A percentile compares a stretch with the other conserved stretches of the same genome.
These are phyloP conservation scores for Madurella fahalii DNA, from an alignment of 2,329 filamentous ascomycete genomes.

Conservation along the genomic window DNA sequence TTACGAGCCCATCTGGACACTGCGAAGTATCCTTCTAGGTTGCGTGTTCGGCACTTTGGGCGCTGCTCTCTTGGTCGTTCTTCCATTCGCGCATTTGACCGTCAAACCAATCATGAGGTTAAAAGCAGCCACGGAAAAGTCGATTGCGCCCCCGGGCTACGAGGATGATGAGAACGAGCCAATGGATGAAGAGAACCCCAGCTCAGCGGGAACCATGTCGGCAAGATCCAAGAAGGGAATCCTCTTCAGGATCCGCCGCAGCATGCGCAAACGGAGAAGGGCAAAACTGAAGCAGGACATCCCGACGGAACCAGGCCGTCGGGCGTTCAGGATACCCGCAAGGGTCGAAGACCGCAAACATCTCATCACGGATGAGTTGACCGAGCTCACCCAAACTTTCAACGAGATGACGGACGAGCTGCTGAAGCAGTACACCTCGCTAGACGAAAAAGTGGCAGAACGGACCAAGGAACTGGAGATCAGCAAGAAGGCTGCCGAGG, in stretches of 20 bases:
- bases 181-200: constrained; percentile 44
- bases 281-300: constrained; percentile 29
- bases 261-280: constrained; percentile 33
- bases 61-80: constrained; percentile 64
- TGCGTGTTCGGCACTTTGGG: constrained; percentile 83
- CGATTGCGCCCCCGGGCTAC: constrained; percentile 63
- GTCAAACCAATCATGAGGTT: constrained; percentile 75
- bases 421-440: constrained; percentile 74
- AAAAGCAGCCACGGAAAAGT: constrained; percentile 69
- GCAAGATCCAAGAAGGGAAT: constrained; percentile 44
- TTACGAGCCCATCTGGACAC: constrained; percentile 66
- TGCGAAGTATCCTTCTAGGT: constrained; percentile 76
- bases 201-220: constrained; percentile 39
- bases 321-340: constrained; percentile 76
- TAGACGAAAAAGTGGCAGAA: constrained; percentile 81
- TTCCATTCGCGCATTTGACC: constrained; percentile 77
- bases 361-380: constrained; percentile 76
- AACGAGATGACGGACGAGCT: constrained; percentile 94
- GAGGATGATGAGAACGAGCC: constrained; percentile 45
- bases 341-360: constrained; percentile 75
- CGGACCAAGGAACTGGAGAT: constrained; percentile 80
- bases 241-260: constrained; percentile 36
- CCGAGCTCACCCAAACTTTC: constrained; percentile 78
- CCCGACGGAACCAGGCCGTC: constrained; percentile 41
- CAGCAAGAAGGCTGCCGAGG: constrained; percentile 87